phyloP scores from a whole-genome alignment of 2,329 filamentous ascomycete genomes.

The Monilinia laxa region DNA sequence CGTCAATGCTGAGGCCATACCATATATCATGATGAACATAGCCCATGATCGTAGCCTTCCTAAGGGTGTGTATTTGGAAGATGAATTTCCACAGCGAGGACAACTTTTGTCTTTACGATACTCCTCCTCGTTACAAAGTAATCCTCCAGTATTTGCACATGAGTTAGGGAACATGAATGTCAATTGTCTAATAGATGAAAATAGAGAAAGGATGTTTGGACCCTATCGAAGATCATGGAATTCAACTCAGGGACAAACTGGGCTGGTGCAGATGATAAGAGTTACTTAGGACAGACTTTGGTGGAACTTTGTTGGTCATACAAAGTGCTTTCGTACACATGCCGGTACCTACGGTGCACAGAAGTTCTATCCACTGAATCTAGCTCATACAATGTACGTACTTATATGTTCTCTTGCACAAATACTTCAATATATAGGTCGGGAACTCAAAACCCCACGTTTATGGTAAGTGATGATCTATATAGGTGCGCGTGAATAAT shows the following conservation, averaged over 20 bases:
- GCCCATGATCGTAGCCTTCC: background rate
- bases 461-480: background rate
- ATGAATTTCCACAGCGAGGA: background rate
- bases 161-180: background rate
- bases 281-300: background rate
- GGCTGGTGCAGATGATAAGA: conserved; percentile 7
- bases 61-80: background rate
- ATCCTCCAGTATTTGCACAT: background rate
- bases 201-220: background rate
- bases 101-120: background rate
- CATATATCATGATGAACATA: background rate
- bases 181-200: background rate
- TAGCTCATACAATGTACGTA: background rate
- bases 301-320: conserved; percentile 6
- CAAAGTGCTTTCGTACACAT: background rate
- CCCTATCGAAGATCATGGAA: background rate
- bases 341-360: background rate
- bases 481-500: background rate
- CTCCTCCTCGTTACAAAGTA: background rate
- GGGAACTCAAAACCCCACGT: background rate
- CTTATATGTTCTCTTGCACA: background rate
- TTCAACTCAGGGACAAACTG: background rate
- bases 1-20: background rate
- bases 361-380: background rate
- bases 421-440: background rate